These are phyloP conservation scores for Microbotryum lychnidis-dioicae DNA, from an alignment of 1,284 basidiomycete genomes.

Conservation along the genomic window DNA sequence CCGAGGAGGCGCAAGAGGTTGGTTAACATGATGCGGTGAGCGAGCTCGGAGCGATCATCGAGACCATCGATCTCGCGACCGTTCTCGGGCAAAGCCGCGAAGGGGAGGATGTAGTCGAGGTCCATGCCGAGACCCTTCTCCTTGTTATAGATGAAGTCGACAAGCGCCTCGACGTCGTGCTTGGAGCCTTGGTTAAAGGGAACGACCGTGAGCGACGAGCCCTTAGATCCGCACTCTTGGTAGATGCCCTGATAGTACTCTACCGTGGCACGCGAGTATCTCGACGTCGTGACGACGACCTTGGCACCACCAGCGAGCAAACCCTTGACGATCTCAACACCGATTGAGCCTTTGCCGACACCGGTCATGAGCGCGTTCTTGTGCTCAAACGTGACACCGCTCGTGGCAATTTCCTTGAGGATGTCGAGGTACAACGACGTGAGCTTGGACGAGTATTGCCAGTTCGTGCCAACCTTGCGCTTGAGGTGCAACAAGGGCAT, in stretches of 20 bases:
- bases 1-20: constrained; percentile 92
- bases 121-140: constrained; percentile 54
- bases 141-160: constrained; percentile 95
- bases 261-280: constrained; percentile 50
- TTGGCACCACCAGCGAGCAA: constrained; percentile 91
- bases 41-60: constrained; percentile 95
- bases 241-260: constrained; percentile 98
- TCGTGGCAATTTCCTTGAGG: constrained; percentile 93
- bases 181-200: constrained; percentile 98
- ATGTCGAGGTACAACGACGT: constrained; percentile 77
- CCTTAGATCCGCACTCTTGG: constrained; percentile 88
- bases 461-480: constrained; percentile 88
- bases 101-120: constrained; percentile 95
- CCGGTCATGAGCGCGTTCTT: constrained; percentile 97
- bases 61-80: constrained; percentile 94
- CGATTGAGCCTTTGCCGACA: constrained; percentile 95
- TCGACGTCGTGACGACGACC: constrained; percentile 91
- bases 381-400: constrained; percentile 95
- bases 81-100: constrained; percentile 96
- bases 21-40: constrained; percentile 65
- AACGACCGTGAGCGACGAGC: constrained; percentile 90
- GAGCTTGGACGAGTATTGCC: constrained; percentile 95
- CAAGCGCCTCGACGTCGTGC: constrained; percentile 92
- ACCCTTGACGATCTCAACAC: constrained; percentile 94
- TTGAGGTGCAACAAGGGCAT: constrained; percentile 92